Evolutionary conservation across 148 eudicot genomes (phyloP).

Genomic region (Drosera capensis): DNA sequence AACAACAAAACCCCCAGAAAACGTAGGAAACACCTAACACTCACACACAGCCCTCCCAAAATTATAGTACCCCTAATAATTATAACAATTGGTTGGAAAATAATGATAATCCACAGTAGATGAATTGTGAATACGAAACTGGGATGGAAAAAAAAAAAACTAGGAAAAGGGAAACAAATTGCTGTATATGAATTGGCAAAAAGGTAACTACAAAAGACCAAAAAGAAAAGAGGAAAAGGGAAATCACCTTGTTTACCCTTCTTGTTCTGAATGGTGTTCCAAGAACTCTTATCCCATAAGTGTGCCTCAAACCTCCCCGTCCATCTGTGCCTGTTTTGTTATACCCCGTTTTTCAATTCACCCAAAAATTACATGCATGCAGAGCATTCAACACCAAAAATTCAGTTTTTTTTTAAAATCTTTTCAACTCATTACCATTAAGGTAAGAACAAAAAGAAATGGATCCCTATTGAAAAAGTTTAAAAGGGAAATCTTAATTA

Average conservation of each 20-base stretch:
- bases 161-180: too few relatives aligned
- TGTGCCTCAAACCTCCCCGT: slow-evolving; percentile 93
- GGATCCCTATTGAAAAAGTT: neutral
- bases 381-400: neutral
- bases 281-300: slow-evolving; percentile 82
- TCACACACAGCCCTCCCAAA: too few relatives aligned
- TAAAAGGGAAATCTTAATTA: neutral
- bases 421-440: too few relatives aligned
- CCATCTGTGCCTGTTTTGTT: slow-evolving; percentile 69
- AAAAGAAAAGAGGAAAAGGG: neutral
- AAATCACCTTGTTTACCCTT: slow-evolving; percentile 81
- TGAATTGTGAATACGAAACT: too few relatives aligned
- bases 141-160: too few relatives aligned
- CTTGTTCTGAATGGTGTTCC: slow-evolving; percentile 71
- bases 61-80: too few relatives aligned
- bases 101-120: too few relatives aligned
- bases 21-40: too few relatives aligned
- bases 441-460: too few relatives aligned
- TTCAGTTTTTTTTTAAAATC: too few relatives aligned
- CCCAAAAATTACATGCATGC: neutral
- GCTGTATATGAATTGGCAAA: neutral
- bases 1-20: neutral
- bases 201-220: neutral
- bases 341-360: too few relatives aligned
- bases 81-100: too few relatives aligned